These are phyloP conservation scores for Trichoderma citrinoviride DNA, from an alignment of 2,329 filamentous ascomycete genomes.

Conservation along the genomic window DNA sequence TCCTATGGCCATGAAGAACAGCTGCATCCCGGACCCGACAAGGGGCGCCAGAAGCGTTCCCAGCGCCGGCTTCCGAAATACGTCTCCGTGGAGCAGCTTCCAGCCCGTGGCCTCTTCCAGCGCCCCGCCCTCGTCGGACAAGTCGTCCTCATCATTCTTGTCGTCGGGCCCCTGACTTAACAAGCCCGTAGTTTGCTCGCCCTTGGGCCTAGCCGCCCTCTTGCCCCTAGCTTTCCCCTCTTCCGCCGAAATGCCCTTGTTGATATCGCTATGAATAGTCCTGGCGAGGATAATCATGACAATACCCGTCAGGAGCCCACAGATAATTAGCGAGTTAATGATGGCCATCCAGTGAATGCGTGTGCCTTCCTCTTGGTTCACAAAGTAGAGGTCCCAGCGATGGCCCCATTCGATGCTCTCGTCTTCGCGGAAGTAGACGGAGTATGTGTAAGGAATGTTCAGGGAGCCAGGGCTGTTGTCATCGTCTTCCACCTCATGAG, in stretches of 20 bases:
- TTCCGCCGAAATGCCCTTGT: conserved; percentile 64
- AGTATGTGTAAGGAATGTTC: conserved; percentile 81
- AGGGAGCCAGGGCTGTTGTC: conserved; percentile 64
- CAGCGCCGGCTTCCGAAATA: conserved; percentile 71
- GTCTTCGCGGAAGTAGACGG: conserved; percentile 85
- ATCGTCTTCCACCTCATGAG: conserved; percentile 43
- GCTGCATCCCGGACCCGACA: conserved; percentile 81
- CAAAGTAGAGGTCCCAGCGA: conserved; percentile 87
- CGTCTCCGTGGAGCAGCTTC: conserved; percentile 86
- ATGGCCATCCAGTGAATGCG: conserved; percentile 88
- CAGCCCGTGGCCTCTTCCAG: conserved; percentile 81
- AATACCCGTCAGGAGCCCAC: conserved; percentile 71
- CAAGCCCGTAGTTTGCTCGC: conserved; percentile 56
- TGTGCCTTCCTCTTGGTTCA: conserved; percentile 77
- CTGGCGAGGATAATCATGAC: conserved; percentile 78
- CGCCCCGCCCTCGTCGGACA: conserved; percentile 54
- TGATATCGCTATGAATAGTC: conserved; percentile 76
- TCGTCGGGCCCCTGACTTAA: conserved; percentile 59
- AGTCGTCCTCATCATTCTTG: conserved; percentile 58
- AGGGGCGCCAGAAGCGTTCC: conserved; percentile 75
- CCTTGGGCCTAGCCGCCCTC: conserved; percentile 41
- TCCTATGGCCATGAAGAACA: conserved; percentile 76
- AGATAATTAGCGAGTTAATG: conserved; percentile 81
- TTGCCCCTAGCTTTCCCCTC: conserved; percentile 63
- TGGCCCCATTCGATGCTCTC: conserved; percentile 76